Base-by-base conservation (phyloP, 2,329 filamentous ascomycete genomes). In the Westerdykella aurantiaca region DNA sequence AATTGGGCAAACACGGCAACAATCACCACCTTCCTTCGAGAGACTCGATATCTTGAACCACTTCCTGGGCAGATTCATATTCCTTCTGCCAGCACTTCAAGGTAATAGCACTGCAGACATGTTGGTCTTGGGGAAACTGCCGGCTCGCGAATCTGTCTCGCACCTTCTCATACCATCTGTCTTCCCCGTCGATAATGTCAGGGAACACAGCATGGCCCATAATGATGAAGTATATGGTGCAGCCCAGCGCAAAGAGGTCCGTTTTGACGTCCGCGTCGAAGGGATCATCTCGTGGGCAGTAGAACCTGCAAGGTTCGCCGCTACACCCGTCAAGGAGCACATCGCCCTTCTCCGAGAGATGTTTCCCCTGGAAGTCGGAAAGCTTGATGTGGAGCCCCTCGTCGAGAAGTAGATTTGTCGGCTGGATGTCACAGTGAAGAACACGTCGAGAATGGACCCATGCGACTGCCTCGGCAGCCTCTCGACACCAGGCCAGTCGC, bases 241-340 rank as follows among this genome's bases (percentile, higher is more conserved):
- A 50, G 7, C 54, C 46, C 6, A 57, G 45, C 29, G 55, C 45
- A 43, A 58, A 57, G 37, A 56, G 42, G 38, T 58, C 48, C 2
- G 46, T 54, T 31, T 48, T 54, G 3, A 17, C 10, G 34, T 50
- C 46, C 4, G 50, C 43, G 33, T 47, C 31, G 16, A 52, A 45
- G 5, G 38, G 33, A 46, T 50, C 34, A 6, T 23, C 25, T 37
- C 52, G 49, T 31, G 49, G 49, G 38, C 34, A 43, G 22, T 22
- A 43, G 34, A 34, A 43, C 39, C 51, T 48, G 22, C 33, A 56
- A 34, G 13, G 22, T 12, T 22, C 14, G 18, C 18, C 18, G 18
- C 18, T 21, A 21, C 18, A 21, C 18, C 18, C 18, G 18, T 21
- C 18, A 21, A 21, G 18, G 6, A 45, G 11, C 35, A 43, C 40